Base-by-base conservation (phyloP, 257 asterid genomes). In the Craterostigma plantagineum region DNA sequence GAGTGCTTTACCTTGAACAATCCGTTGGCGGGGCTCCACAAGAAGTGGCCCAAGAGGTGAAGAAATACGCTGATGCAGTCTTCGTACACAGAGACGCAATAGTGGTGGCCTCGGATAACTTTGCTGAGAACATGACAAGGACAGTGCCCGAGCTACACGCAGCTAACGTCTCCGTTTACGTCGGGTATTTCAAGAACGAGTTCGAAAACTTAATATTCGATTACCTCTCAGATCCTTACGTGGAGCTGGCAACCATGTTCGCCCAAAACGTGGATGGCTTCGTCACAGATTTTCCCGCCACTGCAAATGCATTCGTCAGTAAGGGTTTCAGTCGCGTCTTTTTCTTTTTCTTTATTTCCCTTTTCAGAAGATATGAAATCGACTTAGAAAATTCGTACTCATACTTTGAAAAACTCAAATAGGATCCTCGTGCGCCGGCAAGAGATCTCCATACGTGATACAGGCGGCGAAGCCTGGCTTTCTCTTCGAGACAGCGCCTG, bases 21-120 rank as follows among this genome's bases (percentile, higher is more conserved):
- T n/a, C 62, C 10, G 47, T 67, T 33, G 50, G 78, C 5, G 83
- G 77, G 33, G 74, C 68, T 34, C 53, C 79, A 0, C 50, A 55
- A 9, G 56, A 63, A 52, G 64, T 66, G 11, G 76, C 73, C 9
- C 30, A 60, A 15, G 90, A 86, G 57, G 62, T 86, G 36, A 86
- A 76, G 73, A 78, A n/a, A 53, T 67, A 76, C 2, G 93, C 97
- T 0, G 85, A 81, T 34, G 80, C 92, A n/a, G 63, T 86, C 43
- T 53, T 38, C 47, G 69, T 81, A 17, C 71, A 57, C 62, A 69
- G 91, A 50, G 63, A 66, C 39, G 68, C 79, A 4, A 39, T 81
- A 7, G 58, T 72, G 13, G 17, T 67, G 17, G 54, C 72, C 10
- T 62, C 65, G 0, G 45, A 57, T 14, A 60, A 71, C 35, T 81